Base-by-base conservation (phyloP, 2,329 filamentous ascomycete genomes). In the Botrytis tulipae region DNA sequence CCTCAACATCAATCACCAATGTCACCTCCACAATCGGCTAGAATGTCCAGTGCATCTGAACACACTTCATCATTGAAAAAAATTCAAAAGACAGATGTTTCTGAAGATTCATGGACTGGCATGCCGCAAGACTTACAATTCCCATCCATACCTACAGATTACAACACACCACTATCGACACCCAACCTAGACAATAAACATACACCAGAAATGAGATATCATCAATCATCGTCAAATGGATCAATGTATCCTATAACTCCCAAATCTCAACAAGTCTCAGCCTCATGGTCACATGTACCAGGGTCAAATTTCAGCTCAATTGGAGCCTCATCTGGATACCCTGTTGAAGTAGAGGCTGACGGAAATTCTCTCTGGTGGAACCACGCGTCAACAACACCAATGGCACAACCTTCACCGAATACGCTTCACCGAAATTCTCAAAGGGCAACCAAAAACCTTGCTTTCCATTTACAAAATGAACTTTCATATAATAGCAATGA, bases 11-110 rank as follows among this genome's bases (percentile, higher is more conserved):
- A 82, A 85, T 22, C 81, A 84, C 72, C 82, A 84, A 72, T 78
- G 22, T 85, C 85, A 35, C 83, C 85, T 60, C 84, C 84, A 65
- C 82, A 82, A 73, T 84, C 85, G 60, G 82, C 83, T 73, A 84
- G 82, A 70, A 80, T 83, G 6, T 78, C 82, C 40, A 74, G 74
- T 68, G 67, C 63, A 1, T 74, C 76, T 3, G 71, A 73, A 35
- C n/a, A 68, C 42, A 25, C 66, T 25, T 42, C 48, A 80, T 62
- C 74, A 10, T 70, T 72, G 42, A 70, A 70, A 29, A 51, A 57
- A 37, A 44, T 48, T 32, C 60, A 62, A 7, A 72, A 61, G 54
- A 57, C 54, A 83, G 74, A 81, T 83, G 67, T 81, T 51, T 10
- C 84, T 76, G 79, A 81, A 68, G 79, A 76, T 54, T 60, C 67